Percentiles rank a stretch among this genome's conserved stretches.
These are phyloP conservation scores for Sclerotinia borealis DNA, from an alignment of 2,329 filamentous ascomycete species.

Conservation along the genomic window DNA sequence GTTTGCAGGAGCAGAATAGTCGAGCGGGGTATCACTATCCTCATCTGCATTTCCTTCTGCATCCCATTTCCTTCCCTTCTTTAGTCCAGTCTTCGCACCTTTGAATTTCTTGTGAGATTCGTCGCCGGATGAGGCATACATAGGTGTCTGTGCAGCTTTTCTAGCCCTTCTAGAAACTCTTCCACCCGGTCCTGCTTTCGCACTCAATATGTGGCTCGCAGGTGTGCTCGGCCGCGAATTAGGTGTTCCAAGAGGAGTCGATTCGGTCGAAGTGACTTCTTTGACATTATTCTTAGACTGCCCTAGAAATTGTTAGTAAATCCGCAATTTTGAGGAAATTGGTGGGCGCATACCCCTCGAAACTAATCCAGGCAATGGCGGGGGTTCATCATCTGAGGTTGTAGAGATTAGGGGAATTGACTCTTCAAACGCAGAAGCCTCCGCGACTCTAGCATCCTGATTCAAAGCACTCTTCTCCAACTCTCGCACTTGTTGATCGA, in stretches of 20 bases:
- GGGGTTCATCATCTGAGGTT: slow-evolving; percentile 41
- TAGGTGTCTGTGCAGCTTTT: slow-evolving; percentile 55
- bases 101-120: slow-evolving; percentile 60
- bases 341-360: slow-evolving; percentile 24
- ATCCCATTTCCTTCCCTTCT: slow-evolving; percentile 90
- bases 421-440: slow-evolving; percentile 26
- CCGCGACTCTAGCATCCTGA: slow-evolving; percentile 24
- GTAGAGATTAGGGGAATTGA: slow-evolving; percentile 19
- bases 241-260: slow-evolving; percentile 63
- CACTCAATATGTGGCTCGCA: slow-evolving; percentile 60
- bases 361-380: slow-evolving; percentile 37
- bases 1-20: slow-evolving; percentile 71
- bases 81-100: slow-evolving; percentile 50
- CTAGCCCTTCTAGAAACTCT: slow-evolving; percentile 78
- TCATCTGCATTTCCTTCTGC: slow-evolving; percentile 82
- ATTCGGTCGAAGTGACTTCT: slow-evolving; percentile 42
- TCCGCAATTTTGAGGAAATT: background rate
- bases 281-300: slow-evolving; percentile 28
- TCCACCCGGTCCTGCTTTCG: slow-evolving; percentile 65
- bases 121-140: slow-evolving; percentile 74
- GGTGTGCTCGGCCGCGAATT: slow-evolving; percentile 79
- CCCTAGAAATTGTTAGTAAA: slow-evolving; percentile 16
- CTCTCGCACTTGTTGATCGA: slow-evolving; percentile 85
- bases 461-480: slow-evolving; percentile 54
- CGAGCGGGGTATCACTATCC: slow-evolving; percentile 68